phyloP scores from a whole-genome alignment of 2,329 filamentous ascomycete species.

The Aspergillus neoniger region DNA sequence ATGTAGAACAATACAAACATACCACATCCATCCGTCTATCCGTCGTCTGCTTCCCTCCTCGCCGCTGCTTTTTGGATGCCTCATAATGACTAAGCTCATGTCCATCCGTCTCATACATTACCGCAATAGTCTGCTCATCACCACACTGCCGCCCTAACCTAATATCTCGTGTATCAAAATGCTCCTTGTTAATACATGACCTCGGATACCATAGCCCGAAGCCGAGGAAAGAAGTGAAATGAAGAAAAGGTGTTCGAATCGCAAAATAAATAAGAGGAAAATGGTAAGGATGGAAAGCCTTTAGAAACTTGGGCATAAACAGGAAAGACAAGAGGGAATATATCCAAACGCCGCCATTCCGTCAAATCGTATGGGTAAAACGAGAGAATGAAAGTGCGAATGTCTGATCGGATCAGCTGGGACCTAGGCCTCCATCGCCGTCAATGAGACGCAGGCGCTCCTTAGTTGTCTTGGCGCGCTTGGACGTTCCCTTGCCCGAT shows the following conservation, averaged over 20 bases:
- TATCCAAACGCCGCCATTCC: constrained; percentile 21
- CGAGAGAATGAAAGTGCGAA: constrained; percentile 5
- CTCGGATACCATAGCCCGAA: constrained; percentile 1
- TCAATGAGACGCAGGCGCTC: constrained; percentile 50
- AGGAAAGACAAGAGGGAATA: constrained; percentile 8
- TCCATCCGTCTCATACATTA: constrained; percentile 1
- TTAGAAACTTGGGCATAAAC: constrained; percentile 7
- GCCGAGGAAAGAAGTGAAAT: constrained; percentile 2
- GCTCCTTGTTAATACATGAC: constrained; percentile 20
- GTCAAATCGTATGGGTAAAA: constrained; percentile 13
- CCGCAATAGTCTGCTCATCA: constrained; percentile 1
- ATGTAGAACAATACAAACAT: constrained; percentile 3
- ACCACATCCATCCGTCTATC: constrained; percentile 10
- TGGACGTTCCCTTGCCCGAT: constrained; percentile 57
- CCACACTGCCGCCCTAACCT: not conserved
- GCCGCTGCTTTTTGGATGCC: constrained; percentile 7
- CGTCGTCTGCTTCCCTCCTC: constrained; percentile 9
- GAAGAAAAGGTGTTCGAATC: constrained; percentile 2
- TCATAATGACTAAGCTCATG: not conserved
- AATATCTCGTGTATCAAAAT: constrained; percentile 7
- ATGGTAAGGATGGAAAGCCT: constrained; percentile 3
- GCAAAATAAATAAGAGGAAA: constrained; percentile 1
- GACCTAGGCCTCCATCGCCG: constrained; percentile 43
- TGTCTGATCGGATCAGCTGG: constrained; percentile 16
- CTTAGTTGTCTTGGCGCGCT: constrained; percentile 63